Evolutionary conservation across 768 basidiomycete genomes (phyloP).

Genomic region (Pleurotus salmoneostramineus): DNA sequence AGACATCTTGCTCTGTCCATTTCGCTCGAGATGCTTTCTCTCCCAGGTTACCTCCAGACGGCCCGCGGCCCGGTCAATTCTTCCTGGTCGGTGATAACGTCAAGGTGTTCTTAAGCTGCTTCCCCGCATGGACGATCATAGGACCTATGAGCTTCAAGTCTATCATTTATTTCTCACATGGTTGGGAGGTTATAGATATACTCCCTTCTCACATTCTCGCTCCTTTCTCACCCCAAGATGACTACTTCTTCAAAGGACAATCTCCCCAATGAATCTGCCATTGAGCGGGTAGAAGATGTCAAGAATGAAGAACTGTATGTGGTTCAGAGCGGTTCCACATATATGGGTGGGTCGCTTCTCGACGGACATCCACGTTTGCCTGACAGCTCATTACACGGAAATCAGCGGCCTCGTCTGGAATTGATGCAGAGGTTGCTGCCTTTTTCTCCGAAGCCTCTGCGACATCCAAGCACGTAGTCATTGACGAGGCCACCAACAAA

Average conservation of each 20-base stretch:
- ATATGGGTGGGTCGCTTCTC: too few relatives aligned
- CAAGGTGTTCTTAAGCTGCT: not conserved
- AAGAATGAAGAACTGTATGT: constrained; percentile 27
- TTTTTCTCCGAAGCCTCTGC: constrained; percentile 31
- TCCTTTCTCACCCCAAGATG: not conserved
- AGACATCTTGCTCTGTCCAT: constrained; percentile 20
- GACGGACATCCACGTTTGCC: not conserved
- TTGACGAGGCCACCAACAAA: constrained; percentile 37
- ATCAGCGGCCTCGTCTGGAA: constrained; percentile 18
- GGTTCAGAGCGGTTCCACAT: constrained; percentile 24
- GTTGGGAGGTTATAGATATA: not conserved
- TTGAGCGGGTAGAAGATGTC: constrained; percentile 16
- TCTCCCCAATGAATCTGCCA: not conserved
- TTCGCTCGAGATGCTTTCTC: not conserved
- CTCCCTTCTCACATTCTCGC: not conserved
- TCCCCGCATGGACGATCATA: not conserved
- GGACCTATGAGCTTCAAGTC: not conserved
- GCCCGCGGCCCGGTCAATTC: constrained; percentile 16
- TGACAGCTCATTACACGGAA: not conserved
- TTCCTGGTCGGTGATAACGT: not conserved
- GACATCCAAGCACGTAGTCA: constrained; percentile 22
- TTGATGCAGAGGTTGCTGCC: constrained; percentile 41
- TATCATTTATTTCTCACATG: not conserved
- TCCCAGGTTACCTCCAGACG: not conserved
- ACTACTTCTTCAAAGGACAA: not conserved